Base-by-base conservation (phyloP, 2,329 filamentous ascomycete genomes). In the Pochonia chlamydosporia region DNA sequence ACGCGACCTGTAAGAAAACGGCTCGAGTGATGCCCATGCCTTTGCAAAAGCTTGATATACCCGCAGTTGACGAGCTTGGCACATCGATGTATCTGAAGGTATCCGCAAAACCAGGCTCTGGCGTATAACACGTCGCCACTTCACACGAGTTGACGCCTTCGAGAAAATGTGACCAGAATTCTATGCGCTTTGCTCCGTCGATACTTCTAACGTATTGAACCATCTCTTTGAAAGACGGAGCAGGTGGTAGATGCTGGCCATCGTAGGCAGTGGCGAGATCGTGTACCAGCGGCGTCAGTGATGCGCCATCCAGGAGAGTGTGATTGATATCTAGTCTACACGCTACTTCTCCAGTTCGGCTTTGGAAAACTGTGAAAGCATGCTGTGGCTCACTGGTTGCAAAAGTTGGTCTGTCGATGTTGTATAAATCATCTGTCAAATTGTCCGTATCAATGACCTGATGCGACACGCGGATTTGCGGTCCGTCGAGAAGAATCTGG, bases 1-100 rank as follows among this genome's bases (percentile, higher is more conserved):
- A 73, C 4, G 69, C 69, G 13, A 66, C 67, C 36, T 67, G 62
- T 30, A 73, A 63, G 26, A 68, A 56, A 5, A 64, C 68, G 2
- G 69, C 39, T 14, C 35, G 37, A 3, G 47, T 49, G 25, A 52
- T 25, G 28, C 24, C 36, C 2, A 8, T 10, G 9, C n/a, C 25
- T 14, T 35, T 21, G 36, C 49, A 50, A 20, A 50, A n/a, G n/a
- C n/a, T n/a, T n/a, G n/a, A 43, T 14, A 3, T 18, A 18, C n/a
- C 9, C 2, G 20, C 31, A 5, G 16, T 16, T 18, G 31, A 14
- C 24, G n/a, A 42, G 14, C 4, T n/a, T 21, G 18, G 11, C 1
- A 16, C 25, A 5, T 23, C 16, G 16, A 5, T 13, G 3, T 16
- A 13, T 6, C 14, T 26, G 14, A 14, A 18, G n/a, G 14, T 10